These are phyloP conservation scores for Coniella vitis DNA, from an alignment of 2,329 filamentous ascomycete species.

Conservation along the genomic window DNA sequence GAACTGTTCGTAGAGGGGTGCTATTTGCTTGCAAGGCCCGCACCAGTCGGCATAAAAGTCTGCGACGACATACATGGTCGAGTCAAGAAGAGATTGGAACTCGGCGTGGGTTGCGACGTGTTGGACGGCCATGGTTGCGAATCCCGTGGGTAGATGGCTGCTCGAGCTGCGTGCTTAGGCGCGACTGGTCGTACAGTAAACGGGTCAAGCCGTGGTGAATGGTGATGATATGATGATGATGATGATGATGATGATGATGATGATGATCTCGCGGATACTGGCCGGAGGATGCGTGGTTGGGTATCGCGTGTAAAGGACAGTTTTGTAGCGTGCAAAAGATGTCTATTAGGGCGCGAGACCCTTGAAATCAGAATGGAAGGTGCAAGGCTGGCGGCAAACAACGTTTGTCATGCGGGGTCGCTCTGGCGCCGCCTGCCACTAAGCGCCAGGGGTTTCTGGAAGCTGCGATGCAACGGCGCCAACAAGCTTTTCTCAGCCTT, in stretches of 20 bases:
- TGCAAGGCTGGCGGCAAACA: neutral
- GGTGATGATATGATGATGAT: too few relatives aligned
- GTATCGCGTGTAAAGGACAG: too few relatives aligned
- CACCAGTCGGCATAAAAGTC: slow-evolving; percentile 58
- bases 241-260: too few relatives aligned
- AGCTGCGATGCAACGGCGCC: neutral
- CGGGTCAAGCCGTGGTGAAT: too few relatives aligned
- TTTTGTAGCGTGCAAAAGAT: too few relatives aligned
- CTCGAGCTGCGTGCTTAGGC: neutral
- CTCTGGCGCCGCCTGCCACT: neutral
- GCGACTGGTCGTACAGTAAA: too few relatives aligned
- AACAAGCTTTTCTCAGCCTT: neutral
- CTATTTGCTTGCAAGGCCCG: slow-evolving; percentile 53
- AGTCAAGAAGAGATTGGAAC: slow-evolving; percentile 41
- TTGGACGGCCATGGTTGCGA: slow-evolving; percentile 19
- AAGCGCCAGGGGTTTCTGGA: slow-evolving; percentile 1
- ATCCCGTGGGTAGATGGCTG: neutral
- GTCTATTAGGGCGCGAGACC: too few relatives aligned
- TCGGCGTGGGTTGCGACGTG: slow-evolving; percentile 37
- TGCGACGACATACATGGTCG: slow-evolving; percentile 44
- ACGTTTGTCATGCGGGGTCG: slow-evolving; percentile 4
- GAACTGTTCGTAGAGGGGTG: slow-evolving; percentile 45
- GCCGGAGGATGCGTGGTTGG: too few relatives aligned
- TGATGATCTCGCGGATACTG: too few relatives aligned
- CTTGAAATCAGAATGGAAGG: neutral